phyloP scores from a whole-genome alignment of 352 stramenopile species.

The Phytophthora lateralis region DNA sequence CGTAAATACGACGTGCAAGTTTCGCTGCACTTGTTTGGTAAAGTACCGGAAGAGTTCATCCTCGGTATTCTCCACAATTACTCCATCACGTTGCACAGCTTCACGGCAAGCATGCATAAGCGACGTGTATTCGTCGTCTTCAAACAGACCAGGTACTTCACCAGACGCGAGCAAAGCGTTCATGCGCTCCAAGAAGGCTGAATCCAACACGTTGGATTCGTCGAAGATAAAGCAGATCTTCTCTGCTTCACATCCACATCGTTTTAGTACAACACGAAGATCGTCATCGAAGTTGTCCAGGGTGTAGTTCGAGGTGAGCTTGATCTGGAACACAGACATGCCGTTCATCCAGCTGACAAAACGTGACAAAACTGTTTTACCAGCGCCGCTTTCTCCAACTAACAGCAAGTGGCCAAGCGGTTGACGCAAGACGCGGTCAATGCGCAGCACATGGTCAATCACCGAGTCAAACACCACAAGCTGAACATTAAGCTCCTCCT shows the following conservation, averaged over 20 bases:
- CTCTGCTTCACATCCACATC: constrained; percentile 97
- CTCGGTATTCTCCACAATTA: constrained; percentile 93
- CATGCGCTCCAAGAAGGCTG: constrained; percentile 99
- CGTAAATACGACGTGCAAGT: constrained; percentile 99
- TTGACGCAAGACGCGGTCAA: constrained; percentile 98
- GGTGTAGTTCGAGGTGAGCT: constrained; percentile 98
- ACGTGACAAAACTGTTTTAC: constrained; percentile 99
- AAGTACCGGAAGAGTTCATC: constrained; percentile 97
- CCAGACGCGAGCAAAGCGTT: constrained; percentile 99
- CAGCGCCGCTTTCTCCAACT: constrained; percentile 98
- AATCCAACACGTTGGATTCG: constrained; percentile 98
- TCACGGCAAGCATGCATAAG: constrained; percentile 97
- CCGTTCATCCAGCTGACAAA: constrained; percentile 99
- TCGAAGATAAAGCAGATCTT: constrained; percentile 99
- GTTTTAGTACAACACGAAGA: constrained; percentile 96
- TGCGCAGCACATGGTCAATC: constrained; percentile 98
- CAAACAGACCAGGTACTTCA: constrained; percentile 99
- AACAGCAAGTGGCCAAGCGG: constrained; percentile 98
- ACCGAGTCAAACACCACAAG: constrained; percentile 99
- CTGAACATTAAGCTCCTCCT: constrained; percentile 99
- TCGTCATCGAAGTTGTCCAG: constrained; percentile 99
- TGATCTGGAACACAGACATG: constrained; percentile 99
- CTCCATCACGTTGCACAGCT: constrained; percentile 91
- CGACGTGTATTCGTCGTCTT: constrained; percentile 98
- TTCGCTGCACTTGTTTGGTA: constrained; percentile 97